phyloP scores from a whole-genome alignment of 345 rosid species.

The Euphorbia peplus region DNA sequence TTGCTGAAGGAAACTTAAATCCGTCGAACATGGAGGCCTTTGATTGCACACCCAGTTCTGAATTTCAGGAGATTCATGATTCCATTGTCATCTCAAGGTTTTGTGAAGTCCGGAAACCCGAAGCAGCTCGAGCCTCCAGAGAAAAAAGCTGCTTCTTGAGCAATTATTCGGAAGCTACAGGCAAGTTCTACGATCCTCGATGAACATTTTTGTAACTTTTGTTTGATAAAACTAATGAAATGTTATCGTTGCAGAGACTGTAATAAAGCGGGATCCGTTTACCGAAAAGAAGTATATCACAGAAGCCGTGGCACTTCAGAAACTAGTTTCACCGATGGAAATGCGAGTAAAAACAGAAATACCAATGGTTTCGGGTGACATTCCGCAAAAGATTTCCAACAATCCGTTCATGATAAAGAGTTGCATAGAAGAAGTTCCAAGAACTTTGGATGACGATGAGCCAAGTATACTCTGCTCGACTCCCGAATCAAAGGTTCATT shows the following conservation, averaged over 20 bases:
- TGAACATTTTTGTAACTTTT: neutral
- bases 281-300: constrained; percentile 34
- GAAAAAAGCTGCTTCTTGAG: constrained; percentile 28
- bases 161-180: constrained; percentile 27
- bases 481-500: constrained; percentile 21
- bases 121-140: constrained; percentile 16
- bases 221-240: neutral
- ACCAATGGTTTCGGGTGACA: constrained; percentile 9
- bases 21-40: constrained; percentile 72
- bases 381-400: constrained; percentile 40
- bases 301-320: constrained; percentile 49
- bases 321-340: constrained; percentile 37
- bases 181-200: constrained; percentile 25
- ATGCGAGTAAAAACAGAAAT: constrained; percentile 4
- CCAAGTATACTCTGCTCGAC: constrained; percentile 18
- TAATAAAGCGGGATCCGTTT: constrained; percentile 27
- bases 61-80: neutral
- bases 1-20: constrained; percentile 73
- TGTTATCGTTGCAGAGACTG: constrained; percentile 19
- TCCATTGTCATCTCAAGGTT: constrained; percentile 18
- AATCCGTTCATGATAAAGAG: constrained; percentile 56
- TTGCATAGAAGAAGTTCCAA: constrained; percentile 24
- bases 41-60: constrained; percentile 31
- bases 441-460: constrained; percentile 21
- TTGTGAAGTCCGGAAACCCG: constrained; percentile 27